Evolutionary conservation across 1,284 basidiomycete genomes (phyloP), one percentile per base, ranked within the genome.

Genomic region (Bondarzewia mesenterica): DNA sequence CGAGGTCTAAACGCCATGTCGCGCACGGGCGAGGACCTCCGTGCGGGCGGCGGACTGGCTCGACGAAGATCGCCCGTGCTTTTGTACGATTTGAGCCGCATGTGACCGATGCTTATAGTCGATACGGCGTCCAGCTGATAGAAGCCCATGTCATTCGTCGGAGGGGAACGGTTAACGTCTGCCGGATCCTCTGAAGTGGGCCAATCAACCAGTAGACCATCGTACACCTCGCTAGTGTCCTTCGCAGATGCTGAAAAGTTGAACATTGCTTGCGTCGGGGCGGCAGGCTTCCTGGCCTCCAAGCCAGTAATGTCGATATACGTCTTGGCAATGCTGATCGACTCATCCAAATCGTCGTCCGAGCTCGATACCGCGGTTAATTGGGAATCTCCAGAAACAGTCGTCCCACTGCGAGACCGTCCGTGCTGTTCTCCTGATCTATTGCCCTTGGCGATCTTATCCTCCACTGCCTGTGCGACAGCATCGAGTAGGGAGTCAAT

Each of bases 401-500:
- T 53, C 14, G 54, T 54, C 20, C 38, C 50, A 50, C 54, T 55
- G 20, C 54, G 38, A 21, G 44, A 36, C 41, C 50, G 37, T 14
- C 46, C 43, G 39, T 32, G 16, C 41, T 22, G 35, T 12, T 51
- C 47, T 12, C 23, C 46, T 16, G 25, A 29, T 20, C 36, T 25
- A 14, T 35, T 29, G 22, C 20, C 10, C 25, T 25, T 44, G 21
- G 32, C 41, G n/a, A n/a, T n/a, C 44, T 71, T 70, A 15, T 66
- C 68, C 39, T 73, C 68, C 22, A 75, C 66, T 4, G 69, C 68
- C n/a, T 65, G 60, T 3, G 67, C 66, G 15, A 77, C 69, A 0
- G 63, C 61, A 29, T 72, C 70, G 47, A 65, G 54, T 21, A 61
- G 50, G 14, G 47, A 37, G 25, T 63, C 58, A 12, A 59, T 53